Base-by-base conservation (phyloP, 129 eudicot species). In the Flaveria sonorensis region DNA sequence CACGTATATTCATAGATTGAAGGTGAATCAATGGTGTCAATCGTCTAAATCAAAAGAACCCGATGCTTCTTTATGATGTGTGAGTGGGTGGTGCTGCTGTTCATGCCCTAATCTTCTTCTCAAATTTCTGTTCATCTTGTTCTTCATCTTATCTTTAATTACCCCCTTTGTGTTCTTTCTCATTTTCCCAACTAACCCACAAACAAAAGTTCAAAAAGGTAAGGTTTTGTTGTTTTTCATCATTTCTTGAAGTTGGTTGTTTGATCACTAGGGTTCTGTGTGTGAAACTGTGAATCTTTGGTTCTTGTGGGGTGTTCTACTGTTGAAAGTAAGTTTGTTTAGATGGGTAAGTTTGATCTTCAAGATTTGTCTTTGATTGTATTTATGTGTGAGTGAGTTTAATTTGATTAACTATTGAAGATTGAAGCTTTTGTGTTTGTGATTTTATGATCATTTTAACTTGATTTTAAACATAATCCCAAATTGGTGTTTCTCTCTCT, bases 31-130 rank as follows among this genome's bases (percentile, higher is more conserved):
- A 43, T 80, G 73, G 65, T 79, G 72, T 71, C 23, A 21, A 63
- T 79, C 48, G 75, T 55, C 74, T 42, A 67, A 77, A 70, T 60
- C 39, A 66, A 45, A 71, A 83, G 89, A 88, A 85, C 92, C 89
- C 56, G 93, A 88, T 88, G 87, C 89, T 61, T 72, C 84, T 75
- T 81, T 72, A 83, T 86, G 90, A 88, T 88, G 90, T 80, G 86
- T 88, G 86, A 88, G 92, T 85, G 92, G 85, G 90, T 85, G 90
- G 90, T 80, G 79, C 9, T 26, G 43, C 69, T 63, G 7, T 15
- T 62, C 65, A 19, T 73, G 52, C 77, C 77, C 68, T 73, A 74
- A 71, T 69, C 61, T 42, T 32, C 48, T 60, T 77, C 81, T 16
- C 19, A 51, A 40, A 13, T 26, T 18, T 59, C 5, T n/a, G 18